phyloP scores from a whole-genome alignment of 768 basidiomycete species.

The Auriscalpium vulgare region DNA sequence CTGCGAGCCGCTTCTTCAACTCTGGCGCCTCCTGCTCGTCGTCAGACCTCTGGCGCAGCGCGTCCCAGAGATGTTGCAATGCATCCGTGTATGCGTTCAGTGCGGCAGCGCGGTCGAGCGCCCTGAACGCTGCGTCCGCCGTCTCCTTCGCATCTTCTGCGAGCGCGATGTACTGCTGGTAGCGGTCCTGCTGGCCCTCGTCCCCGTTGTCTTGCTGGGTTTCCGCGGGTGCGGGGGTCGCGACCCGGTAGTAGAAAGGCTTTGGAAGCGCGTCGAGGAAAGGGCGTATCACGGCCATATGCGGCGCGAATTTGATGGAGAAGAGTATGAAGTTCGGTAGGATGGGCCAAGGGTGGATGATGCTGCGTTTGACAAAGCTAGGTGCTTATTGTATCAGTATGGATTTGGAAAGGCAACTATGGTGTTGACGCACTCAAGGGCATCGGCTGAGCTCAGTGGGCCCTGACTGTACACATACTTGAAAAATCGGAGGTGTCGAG shows the following conservation, averaged over 20 bases:
- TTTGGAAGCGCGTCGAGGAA: conserved; percentile 32
- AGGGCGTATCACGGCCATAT: conserved; percentile 21
- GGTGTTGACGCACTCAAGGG: no score
- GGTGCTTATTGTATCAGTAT: no score
- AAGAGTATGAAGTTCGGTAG: conserved; percentile 25
- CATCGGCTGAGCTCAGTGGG: no score
- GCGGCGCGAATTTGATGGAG: conserved; percentile 23
- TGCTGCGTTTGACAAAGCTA: no score
- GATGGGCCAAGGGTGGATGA: background rate
- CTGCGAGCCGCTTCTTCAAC: no score
- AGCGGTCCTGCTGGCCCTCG: background rate
- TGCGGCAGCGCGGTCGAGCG: background rate
- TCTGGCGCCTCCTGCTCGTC: no score
- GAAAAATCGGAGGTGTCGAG: no score
- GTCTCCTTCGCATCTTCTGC: background rate
- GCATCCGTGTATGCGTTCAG: background rate
- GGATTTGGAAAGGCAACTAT: no score
- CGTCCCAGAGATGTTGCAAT: background rate
- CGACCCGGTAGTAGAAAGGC: conserved; percentile 29
- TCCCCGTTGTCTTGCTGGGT: background rate
- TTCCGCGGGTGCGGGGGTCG: conserved; percentile 14
- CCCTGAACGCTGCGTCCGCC: background rate
- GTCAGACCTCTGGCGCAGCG: background rate
- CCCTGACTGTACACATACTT: no score
- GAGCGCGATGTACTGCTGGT: background rate